A percentile compares a stretch with the other conserved stretches of the same genome.
phyloP scores from a whole-genome alignment of 1,139 yeast species.

The Debaryomyces robertsiae region DNA sequence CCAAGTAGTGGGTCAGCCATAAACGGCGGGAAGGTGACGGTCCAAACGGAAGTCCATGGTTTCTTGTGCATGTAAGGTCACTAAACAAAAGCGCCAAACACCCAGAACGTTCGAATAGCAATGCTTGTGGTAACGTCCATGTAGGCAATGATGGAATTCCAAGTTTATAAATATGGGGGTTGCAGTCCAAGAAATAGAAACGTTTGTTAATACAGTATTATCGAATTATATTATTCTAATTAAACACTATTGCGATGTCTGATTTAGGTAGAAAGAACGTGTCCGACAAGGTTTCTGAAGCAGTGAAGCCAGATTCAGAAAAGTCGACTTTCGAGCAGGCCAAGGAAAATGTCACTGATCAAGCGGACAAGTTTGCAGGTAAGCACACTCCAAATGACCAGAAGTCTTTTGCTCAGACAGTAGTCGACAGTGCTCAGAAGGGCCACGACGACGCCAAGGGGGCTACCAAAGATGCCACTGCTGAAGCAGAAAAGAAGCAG shows the following conservation, averaged over 20 bases:
- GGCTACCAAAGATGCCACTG: constrained; percentile 38
- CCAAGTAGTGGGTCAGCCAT: background rate
- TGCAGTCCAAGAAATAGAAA: background rate
- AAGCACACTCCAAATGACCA: constrained; percentile 60
- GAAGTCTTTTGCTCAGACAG: constrained; percentile 69
- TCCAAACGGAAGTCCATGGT: no score
- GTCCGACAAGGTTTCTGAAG: constrained; percentile 66
- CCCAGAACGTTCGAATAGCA: constrained; percentile 8
- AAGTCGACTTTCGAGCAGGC: constrained; percentile 66
- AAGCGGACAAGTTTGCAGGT: constrained; percentile 64
- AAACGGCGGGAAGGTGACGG: no score
- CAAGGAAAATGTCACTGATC: constrained; percentile 70
- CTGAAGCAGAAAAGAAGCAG: constrained; percentile 29
- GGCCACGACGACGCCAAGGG: constrained; percentile 56
- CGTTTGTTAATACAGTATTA: no score
- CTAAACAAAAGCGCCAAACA: background rate
- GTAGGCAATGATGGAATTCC: background rate
- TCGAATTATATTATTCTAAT: background rate
- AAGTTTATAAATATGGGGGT: constrained; percentile 6
- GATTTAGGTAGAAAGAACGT: constrained; percentile 80
- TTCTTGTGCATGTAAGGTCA: no score
- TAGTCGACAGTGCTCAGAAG: constrained; percentile 54
- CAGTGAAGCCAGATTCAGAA: constrained; percentile 70
- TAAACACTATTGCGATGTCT: constrained; percentile 48
- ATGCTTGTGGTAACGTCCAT: background rate